Percentiles rank a stretch among this genome's conserved stretches.
These are phyloP conservation scores for Penstemon newberryi DNA, from an alignment of 257 asterid species.

Conservation along the genomic window DNA sequence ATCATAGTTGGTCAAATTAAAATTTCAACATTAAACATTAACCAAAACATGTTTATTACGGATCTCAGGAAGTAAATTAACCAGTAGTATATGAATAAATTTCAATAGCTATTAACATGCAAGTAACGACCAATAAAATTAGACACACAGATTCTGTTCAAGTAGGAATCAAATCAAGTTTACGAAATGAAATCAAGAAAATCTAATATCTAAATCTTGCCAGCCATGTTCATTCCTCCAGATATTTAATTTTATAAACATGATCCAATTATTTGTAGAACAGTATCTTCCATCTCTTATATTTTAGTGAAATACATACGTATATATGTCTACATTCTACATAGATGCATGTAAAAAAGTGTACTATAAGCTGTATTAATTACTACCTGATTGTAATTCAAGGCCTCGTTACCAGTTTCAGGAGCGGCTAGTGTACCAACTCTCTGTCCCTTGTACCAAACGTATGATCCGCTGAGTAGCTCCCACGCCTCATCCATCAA, in stretches of 20 bases:
- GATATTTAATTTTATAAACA: no score
- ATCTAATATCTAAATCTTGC: not conserved
- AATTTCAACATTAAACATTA: not conserved
- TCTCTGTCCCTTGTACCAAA: constrained; percentile 36
- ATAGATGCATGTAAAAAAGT: not conserved
- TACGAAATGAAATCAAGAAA: not conserved
- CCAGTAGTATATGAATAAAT: not conserved
- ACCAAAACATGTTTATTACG: no score
- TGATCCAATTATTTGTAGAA: no score
- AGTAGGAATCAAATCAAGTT: not conserved
- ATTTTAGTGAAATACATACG: not conserved
- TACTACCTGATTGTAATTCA: constrained; percentile 61
- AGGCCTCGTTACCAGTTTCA: constrained; percentile 40
- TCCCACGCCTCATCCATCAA: constrained; percentile 65
- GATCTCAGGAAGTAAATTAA: not conserved
- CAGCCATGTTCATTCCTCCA: no score
- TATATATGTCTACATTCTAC: not conserved
- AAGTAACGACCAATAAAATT: not conserved
- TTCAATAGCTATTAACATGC: not conserved
- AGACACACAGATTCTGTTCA: not conserved
- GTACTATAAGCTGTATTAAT: not conserved
- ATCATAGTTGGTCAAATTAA: not conserved
- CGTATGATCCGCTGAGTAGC: constrained; percentile 36
- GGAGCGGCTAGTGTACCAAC: constrained; percentile 54
- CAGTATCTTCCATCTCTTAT: not conserved